Evolutionary conservation across 768 basidiomycete genomes (phyloP).

Genomic region (Boletus sensibilis): DNA sequence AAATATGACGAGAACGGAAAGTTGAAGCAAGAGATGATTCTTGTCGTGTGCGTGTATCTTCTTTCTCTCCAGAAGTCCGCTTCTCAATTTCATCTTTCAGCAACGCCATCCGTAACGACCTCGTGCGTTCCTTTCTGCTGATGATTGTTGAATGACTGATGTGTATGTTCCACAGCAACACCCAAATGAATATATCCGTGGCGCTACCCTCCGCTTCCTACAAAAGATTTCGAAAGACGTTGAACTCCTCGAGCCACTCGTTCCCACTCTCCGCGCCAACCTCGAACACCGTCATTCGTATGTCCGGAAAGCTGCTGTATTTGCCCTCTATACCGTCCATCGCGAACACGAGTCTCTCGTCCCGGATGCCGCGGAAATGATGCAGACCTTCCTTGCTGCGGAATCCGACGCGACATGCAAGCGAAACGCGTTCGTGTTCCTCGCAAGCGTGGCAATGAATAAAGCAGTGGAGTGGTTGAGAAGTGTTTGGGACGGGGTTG

Average conservation of each 20-base stretch:
- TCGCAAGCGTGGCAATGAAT: slow-evolving; percentile 80
- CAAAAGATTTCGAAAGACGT: slow-evolving; percentile 93
- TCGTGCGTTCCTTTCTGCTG: slow-evolving; percentile 51
- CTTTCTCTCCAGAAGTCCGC: slow-evolving; percentile 3
- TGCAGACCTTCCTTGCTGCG: slow-evolving; percentile 93
- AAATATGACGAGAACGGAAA: slow-evolving; percentile 97
- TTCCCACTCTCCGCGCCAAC: slow-evolving; percentile 90
- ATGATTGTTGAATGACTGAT: background rate
- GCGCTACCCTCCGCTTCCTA: slow-evolving; percentile 93
- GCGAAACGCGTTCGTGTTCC: slow-evolving; percentile 95
- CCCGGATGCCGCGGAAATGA: slow-evolving; percentile 93
- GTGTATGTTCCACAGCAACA: slow-evolving; percentile 70
- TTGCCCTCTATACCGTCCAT: slow-evolving; percentile 93
- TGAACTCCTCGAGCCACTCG: slow-evolving; percentile 92
- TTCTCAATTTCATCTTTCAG: slow-evolving; percentile 39
- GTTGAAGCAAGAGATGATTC: slow-evolving; percentile 99
- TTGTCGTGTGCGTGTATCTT: slow-evolving; percentile 77
- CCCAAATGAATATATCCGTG: slow-evolving; percentile 98
- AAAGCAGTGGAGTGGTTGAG: slow-evolving; percentile 92
- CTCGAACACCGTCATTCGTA: slow-evolving; percentile 97
- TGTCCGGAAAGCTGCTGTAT: slow-evolving; percentile 97
- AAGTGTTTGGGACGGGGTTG: slow-evolving; percentile 80
- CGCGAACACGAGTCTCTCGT: slow-evolving; percentile 93
- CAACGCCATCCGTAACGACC: slow-evolving; percentile 96
- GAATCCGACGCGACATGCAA: slow-evolving; percentile 97